These are phyloP conservation scores for Leccinum solheimii DNA, from an alignment of 1,284 basidiomycete species.

Conservation along the genomic window DNA sequence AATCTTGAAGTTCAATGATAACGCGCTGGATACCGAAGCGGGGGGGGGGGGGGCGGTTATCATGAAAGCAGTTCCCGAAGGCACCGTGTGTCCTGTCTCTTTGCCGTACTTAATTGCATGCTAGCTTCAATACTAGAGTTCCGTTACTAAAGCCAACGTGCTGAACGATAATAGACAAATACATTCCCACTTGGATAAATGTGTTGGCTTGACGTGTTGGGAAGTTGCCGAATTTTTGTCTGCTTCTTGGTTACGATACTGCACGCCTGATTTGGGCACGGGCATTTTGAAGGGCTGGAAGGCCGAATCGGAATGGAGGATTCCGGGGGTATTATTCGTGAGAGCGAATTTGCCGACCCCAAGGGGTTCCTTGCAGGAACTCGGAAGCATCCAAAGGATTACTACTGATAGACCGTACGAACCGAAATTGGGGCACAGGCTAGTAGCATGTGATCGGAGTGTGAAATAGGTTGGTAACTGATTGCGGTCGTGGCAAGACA, in stretches of 20 bases:
- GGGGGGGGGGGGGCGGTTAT: conserved; percentile 2
- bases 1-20: neutral
- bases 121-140: neutral
- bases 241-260: neutral
- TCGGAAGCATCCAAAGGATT: neutral
- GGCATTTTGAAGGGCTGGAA: neutral
- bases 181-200: neutral
- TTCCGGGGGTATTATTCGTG: neutral
- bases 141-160: neutral
- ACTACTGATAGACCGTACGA: neutral
- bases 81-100: conserved; percentile 1
- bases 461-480: neutral
- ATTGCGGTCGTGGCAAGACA: neutral
- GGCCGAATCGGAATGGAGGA: neutral
- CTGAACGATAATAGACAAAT: neutral
- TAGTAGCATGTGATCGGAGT: neutral
- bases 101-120: neutral
- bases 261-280: neutral
- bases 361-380: neutral
- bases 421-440: neutral
- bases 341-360: neutral
- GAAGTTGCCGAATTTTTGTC: neutral
- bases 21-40: neutral
- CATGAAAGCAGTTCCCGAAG: neutral
- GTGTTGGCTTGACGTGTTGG: neutral